phyloP scores from a whole-genome alignment of 495 filamentous ascomycete species.

The Podospora appendiculata region DNA sequence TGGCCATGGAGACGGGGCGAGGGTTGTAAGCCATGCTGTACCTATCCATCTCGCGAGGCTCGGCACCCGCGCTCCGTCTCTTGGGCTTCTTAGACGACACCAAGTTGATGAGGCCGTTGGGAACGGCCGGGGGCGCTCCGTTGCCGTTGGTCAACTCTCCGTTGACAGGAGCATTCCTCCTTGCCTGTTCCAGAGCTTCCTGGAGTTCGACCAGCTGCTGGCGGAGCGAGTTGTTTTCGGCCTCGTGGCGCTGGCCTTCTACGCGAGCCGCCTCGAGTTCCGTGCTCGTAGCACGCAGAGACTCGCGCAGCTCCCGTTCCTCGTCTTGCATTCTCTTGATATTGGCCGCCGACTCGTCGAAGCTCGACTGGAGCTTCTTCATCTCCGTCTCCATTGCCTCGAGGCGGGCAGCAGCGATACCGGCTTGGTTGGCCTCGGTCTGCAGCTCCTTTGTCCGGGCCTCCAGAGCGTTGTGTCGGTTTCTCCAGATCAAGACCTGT shows the following conservation, averaged over 20 bases:
- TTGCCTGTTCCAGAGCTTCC: constrained; percentile 84
- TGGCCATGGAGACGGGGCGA: constrained; percentile 88
- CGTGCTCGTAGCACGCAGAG: constrained; percentile 61
- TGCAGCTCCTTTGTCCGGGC: constrained; percentile 87
- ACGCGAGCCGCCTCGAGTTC: constrained; percentile 71
- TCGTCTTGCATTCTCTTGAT: constrained; percentile 93
- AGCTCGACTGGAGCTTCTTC: constrained; percentile 77
- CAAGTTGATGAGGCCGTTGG: constrained; percentile 84
- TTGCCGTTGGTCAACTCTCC: constrained; percentile 68
- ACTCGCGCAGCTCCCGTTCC: constrained; percentile 72
- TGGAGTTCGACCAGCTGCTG: constrained; percentile 86
- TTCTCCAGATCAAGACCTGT: constrained; percentile 92
- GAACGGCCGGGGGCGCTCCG: constrained; percentile 38
- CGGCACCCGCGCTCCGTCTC: constrained; percentile 86
- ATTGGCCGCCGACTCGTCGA: constrained; percentile 77
- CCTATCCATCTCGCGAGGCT: constrained; percentile 71
- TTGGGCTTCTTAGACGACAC: constrained; percentile 97
- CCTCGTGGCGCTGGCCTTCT: constrained; percentile 62
- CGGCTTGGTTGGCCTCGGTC: constrained; percentile 92
- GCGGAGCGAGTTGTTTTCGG: constrained; percentile 73
- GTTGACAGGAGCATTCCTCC: constrained; percentile 52
- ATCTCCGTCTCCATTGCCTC: constrained; percentile 89
- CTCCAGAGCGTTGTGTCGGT: constrained; percentile 84
- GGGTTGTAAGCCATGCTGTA: constrained; percentile 91
- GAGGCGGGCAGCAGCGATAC: constrained; percentile 84